Conservation (phyloP, 257 asterid species). For the Coffea canephora region DNA sequence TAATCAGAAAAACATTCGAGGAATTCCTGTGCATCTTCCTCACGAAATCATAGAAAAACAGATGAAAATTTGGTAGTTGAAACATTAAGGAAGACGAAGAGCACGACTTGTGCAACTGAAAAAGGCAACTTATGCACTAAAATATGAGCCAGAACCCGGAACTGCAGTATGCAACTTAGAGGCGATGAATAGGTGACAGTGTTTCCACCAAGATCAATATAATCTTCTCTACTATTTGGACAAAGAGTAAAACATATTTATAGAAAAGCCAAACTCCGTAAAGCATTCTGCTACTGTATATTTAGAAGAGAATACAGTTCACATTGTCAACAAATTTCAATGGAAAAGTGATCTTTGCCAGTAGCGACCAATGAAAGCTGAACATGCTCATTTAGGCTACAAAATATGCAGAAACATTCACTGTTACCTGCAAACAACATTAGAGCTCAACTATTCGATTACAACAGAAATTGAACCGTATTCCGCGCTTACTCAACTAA, state of each 20-base stretch:
- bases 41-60: slow-evolving; percentile 51
- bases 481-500: not conserved
- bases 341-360: slow-evolving; percentile 41
- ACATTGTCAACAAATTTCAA: slow-evolving; percentile 51
- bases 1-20: slow-evolving; percentile 73
- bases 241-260: not conserved
- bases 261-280: not conserved
- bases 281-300: not conserved
- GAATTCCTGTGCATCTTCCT: slow-evolving; percentile 91
- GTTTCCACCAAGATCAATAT: not conserved
- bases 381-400: slow-evolving; percentile 50
- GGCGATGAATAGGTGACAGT: not conserved
- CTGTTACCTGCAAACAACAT: slow-evolving; percentile 41
- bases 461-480: not conserved
- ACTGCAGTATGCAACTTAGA: not conserved
- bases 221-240: not conserved
- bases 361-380: slow-evolving; percentile 35
- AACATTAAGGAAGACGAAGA: slow-evolving; percentile 44
- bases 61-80: slow-evolving; percentile 58
- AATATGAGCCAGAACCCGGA: not conserved
- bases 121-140: not conserved
- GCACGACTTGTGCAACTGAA: not conserved
- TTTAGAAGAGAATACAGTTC: slow-evolving; percentile 65
- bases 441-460: not conserved
- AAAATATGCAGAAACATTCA: slow-evolving; percentile 46